Base-by-base conservation (phyloP, 768 basidiomycete species). In the Nidula microcarpa region DNA sequence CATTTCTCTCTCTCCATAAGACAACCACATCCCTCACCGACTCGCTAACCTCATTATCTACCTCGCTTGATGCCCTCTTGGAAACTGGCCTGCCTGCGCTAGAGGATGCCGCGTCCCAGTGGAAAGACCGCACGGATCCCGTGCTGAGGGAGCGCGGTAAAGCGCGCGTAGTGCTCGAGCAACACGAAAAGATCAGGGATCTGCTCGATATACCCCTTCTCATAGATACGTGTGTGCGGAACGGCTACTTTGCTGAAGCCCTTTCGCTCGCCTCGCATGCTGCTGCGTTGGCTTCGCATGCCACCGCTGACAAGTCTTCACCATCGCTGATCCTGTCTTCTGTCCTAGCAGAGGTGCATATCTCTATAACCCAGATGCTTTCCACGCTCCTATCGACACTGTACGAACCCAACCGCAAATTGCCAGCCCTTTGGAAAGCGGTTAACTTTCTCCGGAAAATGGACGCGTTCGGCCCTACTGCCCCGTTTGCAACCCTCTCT, bases 161-260 rank as follows among this genome's bases (percentile, higher is more conserved):
- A 57, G 91, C 91, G 0, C 77, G 84, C 33, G 75, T 90, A 48
- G 91, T 98, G n/a, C 81, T 94, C 54, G 95, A 98, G 61, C 91
- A 96, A 61, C 89, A 94, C 63, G 93, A 96, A 67, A 94, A 94
- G 68, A 80, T 98, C 55, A 80, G 89, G 57, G 94, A 98, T 67
- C 71, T 98, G 35, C 82, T 98, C 53, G 94, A 97, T 60, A 81
- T 95, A 47, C 94, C 96, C 7, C 75, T 89, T 49, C 79, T 99
- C 33, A 88, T 97, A 63, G 92, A 96, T 65, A 91, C 93, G 1
- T 98, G 94, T 64, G 89, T 97, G 11, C 82, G 94, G 37, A 94
- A 93, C 62, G 93, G 93, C 6, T 89, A 91, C 68, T 98, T 94
- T 72, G 79, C 85, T 50, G 97, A 98, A 65, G 95, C 94, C 0